Conservation (phyloP, 2,329 filamentous ascomycete species). For the Colletotrichum melonis region DNA sequence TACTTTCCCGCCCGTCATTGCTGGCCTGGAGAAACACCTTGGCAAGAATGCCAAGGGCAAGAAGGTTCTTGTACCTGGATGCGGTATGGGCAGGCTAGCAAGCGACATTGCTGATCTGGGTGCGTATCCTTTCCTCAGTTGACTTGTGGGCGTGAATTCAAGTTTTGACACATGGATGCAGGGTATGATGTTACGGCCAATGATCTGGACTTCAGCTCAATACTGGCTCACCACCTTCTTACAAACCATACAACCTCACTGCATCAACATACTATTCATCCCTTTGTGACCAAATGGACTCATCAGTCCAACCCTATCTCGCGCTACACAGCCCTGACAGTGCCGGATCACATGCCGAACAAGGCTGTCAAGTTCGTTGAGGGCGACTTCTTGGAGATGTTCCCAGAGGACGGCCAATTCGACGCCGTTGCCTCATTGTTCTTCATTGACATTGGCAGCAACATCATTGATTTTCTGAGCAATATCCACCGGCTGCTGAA, state of each 20-base stretch:
- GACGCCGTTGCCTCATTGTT: not conserved
- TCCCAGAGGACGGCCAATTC: not conserved
- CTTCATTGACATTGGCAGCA: not conserved
- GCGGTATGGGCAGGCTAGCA: not conserved
- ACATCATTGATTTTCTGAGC: not conserved
- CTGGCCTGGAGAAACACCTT: not conserved
- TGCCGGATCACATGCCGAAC: not conserved
- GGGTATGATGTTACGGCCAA: not conserved
- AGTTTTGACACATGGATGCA: not conserved
- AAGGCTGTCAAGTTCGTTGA: not conserved
- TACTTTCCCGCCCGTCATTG: not conserved
- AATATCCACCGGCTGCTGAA: not conserved
- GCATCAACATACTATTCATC: not conserved
- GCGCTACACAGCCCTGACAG: not conserved
- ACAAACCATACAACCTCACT: not conserved
- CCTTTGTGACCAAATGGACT: slow-evolving; percentile 4
- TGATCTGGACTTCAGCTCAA: not conserved
- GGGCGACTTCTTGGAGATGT: not conserved
- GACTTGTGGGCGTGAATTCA: not conserved
- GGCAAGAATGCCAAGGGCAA: not conserved
- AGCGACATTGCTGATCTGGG: not conserved
- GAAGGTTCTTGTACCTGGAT: not conserved
- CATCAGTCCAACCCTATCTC: slow-evolving; percentile 41
- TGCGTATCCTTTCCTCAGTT: not conserved
- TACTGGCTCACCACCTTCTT: not conserved